Percentiles rank a stretch among this genome's conserved stretches.
These are phyloP conservation scores for Yarrowia alimentaria DNA, from an alignment of 805 yeast species.

Conservation along the genomic window DNA sequence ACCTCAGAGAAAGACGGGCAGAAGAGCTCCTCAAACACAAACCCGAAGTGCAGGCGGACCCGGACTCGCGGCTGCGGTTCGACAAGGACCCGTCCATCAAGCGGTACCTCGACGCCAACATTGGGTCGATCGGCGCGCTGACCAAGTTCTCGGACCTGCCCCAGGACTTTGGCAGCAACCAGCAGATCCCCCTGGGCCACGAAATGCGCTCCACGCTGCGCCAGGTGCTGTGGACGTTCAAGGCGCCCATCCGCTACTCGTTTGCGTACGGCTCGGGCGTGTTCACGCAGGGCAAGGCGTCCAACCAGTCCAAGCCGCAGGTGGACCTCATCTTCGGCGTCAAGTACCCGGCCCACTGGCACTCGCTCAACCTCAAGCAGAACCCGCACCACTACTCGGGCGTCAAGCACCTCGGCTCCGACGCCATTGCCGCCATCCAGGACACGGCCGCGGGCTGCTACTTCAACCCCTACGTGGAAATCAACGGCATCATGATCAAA, in stretches of 20 bases:
- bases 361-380: constrained; percentile 62
- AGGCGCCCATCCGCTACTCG: constrained; percentile 72
- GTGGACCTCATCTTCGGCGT: constrained; percentile 85
- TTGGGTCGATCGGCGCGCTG: constrained; percentile 50
- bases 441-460: constrained; percentile 85
- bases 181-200: constrained; percentile 49
- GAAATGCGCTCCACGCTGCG: constrained; percentile 48
- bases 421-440: constrained; percentile 57
- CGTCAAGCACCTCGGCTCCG: constrained; percentile 58
- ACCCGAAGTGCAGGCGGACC: not conserved
- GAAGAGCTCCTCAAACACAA: not conserved
- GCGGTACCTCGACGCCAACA: constrained; percentile 30
- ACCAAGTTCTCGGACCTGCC: constrained; percentile 48
- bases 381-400: constrained; percentile 77
- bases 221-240: constrained; percentile 54
- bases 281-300: constrained; percentile 62
- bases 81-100: constrained; percentile 22
- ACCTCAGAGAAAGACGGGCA: constrained; percentile 6
- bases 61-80: constrained; percentile 1
- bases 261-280: constrained; percentile 97
- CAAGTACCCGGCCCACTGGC: constrained; percentile 72
- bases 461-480: constrained; percentile 82
- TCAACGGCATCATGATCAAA: constrained; percentile 62
- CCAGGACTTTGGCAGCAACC: constrained; percentile 58
- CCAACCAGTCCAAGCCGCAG: constrained; percentile 53